A percentile compares a stretch with the other conserved stretches of the same genome.
These are phyloP conservation scores for Ehretia macrophylla DNA, from an alignment of 257 asterid genomes.

Conservation along the genomic window DNA sequence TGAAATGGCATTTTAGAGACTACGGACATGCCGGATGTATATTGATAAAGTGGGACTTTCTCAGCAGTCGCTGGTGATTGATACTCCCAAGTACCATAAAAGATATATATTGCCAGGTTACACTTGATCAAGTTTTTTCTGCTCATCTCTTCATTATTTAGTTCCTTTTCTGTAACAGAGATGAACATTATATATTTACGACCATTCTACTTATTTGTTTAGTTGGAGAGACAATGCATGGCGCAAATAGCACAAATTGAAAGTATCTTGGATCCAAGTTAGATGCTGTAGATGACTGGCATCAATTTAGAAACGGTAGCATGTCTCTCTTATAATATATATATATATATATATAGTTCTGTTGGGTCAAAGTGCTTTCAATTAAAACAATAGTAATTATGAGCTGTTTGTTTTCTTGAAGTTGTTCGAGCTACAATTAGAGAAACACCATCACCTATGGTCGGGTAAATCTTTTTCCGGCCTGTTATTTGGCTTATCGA, in stretches of 20 bases:
- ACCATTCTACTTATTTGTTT: background rate
- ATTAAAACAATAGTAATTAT: constrained; percentile 1
- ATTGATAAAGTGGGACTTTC: constrained; percentile 82
- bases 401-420: constrained; percentile 14
- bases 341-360: background rate
- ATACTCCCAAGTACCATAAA: constrained; percentile 80
- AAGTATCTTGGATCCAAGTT: constrained; percentile 60
- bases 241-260: constrained; percentile 44
- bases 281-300: too few relatives aligned
- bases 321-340: too few relatives aligned
- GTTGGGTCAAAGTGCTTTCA: background rate
- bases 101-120: constrained; percentile 87
- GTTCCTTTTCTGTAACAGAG: background rate
- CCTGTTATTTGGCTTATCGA: background rate
- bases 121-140: constrained; percentile 6
- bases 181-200: background rate
- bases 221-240: constrained; percentile 77
- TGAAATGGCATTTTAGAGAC: constrained; percentile 48
- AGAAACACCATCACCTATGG: constrained; percentile 55
- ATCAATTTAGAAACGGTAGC: too few relatives aligned
- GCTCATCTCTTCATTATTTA: background rate
- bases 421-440: constrained; percentile 68
- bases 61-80: constrained; percentile 86
- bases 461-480: constrained; percentile 36
- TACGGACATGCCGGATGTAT: constrained; percentile 76